phyloP scores from a whole-genome alignment of 208 protist genomes.

The Naegleria fowleri region DNA sequence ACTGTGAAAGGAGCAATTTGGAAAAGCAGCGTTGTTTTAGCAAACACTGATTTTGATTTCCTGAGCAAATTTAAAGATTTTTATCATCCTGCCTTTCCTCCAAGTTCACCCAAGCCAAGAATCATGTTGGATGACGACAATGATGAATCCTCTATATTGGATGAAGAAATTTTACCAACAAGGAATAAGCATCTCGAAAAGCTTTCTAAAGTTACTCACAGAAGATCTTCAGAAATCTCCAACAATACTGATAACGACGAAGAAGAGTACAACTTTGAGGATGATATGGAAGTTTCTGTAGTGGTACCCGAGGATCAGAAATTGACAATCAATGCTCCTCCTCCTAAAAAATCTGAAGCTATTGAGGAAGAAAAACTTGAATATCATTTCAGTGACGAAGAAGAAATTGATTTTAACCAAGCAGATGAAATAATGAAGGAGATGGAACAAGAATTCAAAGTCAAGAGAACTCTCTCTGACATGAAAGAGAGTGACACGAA shows the following conservation, averaged over 20 bases:
- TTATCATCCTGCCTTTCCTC: neutral
- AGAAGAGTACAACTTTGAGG: neutral
- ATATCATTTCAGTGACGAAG: neutral
- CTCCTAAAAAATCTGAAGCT: neutral
- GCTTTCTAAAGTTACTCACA: neutral
- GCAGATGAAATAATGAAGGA: neutral
- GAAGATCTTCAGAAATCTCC: neutral
- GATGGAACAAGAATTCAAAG: neutral
- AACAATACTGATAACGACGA: neutral
- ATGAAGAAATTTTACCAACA: neutral
- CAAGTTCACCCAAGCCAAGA: neutral
- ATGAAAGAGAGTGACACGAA: too few species aligned
- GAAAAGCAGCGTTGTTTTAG: neutral
- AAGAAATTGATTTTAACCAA: neutral
- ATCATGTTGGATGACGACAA: neutral
- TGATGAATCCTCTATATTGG: neutral
- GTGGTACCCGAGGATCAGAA: neutral
- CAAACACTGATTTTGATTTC: neutral
- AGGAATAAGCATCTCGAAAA: neutral
- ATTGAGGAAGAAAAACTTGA: neutral
- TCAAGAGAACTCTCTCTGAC: neutral
- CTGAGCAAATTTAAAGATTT: neutral
- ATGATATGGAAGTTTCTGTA: neutral
- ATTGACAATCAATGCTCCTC: too few species aligned
- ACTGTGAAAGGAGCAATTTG: neutral